phyloP scores from a whole-genome alignment of 768 basidiomycete genomes.

The Gloeostereum incarnatum region DNA sequence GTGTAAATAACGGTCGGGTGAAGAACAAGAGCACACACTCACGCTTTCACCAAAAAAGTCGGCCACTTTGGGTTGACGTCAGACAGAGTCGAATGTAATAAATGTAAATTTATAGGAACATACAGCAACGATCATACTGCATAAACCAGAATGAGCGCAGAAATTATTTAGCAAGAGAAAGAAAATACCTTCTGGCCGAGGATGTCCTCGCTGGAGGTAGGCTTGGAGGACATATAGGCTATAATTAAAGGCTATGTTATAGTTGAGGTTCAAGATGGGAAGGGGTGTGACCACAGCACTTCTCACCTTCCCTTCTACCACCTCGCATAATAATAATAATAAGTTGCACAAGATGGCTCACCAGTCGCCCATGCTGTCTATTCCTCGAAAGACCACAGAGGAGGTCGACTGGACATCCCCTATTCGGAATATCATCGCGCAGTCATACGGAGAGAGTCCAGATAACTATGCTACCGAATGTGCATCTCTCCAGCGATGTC shows the following conservation, averaged over 20 bases:
- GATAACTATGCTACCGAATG: slow-evolving; percentile 84
- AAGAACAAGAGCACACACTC: slow-evolving; percentile 16
- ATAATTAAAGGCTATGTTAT: background rate
- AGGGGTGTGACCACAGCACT: too few species aligned
- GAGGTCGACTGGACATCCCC: slow-evolving; percentile 96
- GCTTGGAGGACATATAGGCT: slow-evolving; percentile 43
- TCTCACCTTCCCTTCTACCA: slow-evolving; percentile 4
- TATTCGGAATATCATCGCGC: slow-evolving; percentile 76
- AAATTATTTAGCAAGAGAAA: background rate
- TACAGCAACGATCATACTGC: slow-evolving; percentile 83
- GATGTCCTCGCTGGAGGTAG: slow-evolving; percentile 82
- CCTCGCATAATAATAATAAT: too few species aligned
- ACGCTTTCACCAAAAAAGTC: slow-evolving; percentile 87
- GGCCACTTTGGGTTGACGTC: slow-evolving; percentile 36
- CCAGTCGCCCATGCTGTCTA: slow-evolving; percentile 84
- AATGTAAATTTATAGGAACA: slow-evolving; percentile 23
- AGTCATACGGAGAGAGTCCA: slow-evolving; percentile 90
- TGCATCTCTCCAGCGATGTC: slow-evolving; percentile 75
- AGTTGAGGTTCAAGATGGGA: too few species aligned
- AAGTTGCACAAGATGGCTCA: too few species aligned
- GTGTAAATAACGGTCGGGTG: slow-evolving; percentile 3
- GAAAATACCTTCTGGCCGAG: slow-evolving; percentile 77
- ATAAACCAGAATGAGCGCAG: slow-evolving; percentile 1
- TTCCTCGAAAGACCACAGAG: slow-evolving; percentile 90
- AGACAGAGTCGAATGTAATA: slow-evolving; percentile 14